Percentiles rank a stretch among this genome's conserved stretches.
Evolutionary conservation across 2,329 filamentous ascomycete species (phyloP).

Genomic region (Pestalotiopsis sp.): DNA sequence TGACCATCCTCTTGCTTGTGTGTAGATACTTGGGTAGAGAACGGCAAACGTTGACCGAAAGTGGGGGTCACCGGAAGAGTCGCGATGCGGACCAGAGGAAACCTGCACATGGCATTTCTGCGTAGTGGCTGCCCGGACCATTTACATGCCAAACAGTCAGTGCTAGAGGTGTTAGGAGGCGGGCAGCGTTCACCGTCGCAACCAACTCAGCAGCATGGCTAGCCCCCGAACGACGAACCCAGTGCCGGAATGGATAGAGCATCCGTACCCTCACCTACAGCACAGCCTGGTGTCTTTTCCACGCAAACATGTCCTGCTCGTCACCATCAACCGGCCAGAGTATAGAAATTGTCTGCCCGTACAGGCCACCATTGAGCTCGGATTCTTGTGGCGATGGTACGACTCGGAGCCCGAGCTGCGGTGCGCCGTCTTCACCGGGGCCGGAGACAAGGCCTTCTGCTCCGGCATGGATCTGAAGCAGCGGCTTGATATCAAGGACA

Average conservation of each 20-base stretch:
- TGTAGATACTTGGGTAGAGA: neutral
- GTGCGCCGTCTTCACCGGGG: constrained; percentile 54
- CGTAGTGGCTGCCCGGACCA: neutral
- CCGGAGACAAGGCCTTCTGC: constrained; percentile 52
- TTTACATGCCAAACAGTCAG: no score
- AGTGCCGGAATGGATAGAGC: constrained; percentile 36
- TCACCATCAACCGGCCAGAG: constrained; percentile 46
- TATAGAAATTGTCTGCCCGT: constrained; percentile 44
- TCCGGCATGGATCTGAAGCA: constrained; percentile 57
- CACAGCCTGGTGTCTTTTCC: constrained; percentile 42
- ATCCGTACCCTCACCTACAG: constrained; percentile 32
- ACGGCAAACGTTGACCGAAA: constrained; percentile 15
- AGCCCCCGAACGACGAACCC: constrained; percentile 25
- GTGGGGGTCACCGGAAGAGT: neutral
- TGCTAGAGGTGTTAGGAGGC: no score
- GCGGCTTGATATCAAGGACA: constrained; percentile 34
- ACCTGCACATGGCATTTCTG: neutral
- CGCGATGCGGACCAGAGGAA: neutral
- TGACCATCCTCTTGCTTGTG: neutral
- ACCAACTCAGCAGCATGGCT: constrained; percentile 20
- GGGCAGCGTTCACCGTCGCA: neutral
- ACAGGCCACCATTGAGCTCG: constrained; percentile 39
- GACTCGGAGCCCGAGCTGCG: constrained; percentile 50
- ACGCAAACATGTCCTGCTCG: constrained; percentile 40
- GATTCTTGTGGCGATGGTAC: constrained; percentile 51